Base-by-base conservation (phyloP, 371 early-diverging fungal species). In the Fennellomyces sp. region DNA sequence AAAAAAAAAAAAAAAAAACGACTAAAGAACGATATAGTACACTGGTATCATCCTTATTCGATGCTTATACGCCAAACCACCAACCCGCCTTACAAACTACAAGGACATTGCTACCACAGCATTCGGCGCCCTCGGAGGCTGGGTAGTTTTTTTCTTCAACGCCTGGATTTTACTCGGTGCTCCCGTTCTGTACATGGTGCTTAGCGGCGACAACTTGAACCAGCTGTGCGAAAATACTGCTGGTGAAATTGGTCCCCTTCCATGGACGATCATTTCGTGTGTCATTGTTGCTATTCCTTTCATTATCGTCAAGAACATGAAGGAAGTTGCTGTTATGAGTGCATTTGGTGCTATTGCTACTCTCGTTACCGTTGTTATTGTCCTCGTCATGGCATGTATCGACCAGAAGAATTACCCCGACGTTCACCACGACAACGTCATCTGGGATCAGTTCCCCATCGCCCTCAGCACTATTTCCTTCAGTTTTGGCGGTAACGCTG, bases 401-500 rank as follows among this genome's bases (percentile, higher is more conserved):
- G 71, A 72, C 33, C 64, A 72, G 30, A 63, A 63, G 23, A 59
- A 65, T 2, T 6, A 54, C 10, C 30, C 30, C 27, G 31, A 66
- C 15, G 62, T 75, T 26, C 42, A 63, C 0, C 83, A 84, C 58
- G 68, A 79, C 42, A 28, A 63, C 31, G 84, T 76, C 39, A 78
- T 82, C 36, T 78, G 78, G 70, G 61, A 75, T 17, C 79, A 85
- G 52, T 74, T 88, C 48, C 85, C 88, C 5, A 64, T 81, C 8
- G 81, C 88, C 0, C 63, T 88, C 2, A 78, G 81, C 30, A 86
- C 88, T 7, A 88, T 92, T 30, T 90, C 88, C 52, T 91, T 91
- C 69, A 83, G 86, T 65, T 93, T 88, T 58, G 91, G 93, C 57
- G 93, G 92, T 42, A 93, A 91, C 65, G 83, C 89, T 21, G 84